Base-by-base conservation (phyloP, 108 stramenopile species). In the Schizochytrium sp. region DNA sequence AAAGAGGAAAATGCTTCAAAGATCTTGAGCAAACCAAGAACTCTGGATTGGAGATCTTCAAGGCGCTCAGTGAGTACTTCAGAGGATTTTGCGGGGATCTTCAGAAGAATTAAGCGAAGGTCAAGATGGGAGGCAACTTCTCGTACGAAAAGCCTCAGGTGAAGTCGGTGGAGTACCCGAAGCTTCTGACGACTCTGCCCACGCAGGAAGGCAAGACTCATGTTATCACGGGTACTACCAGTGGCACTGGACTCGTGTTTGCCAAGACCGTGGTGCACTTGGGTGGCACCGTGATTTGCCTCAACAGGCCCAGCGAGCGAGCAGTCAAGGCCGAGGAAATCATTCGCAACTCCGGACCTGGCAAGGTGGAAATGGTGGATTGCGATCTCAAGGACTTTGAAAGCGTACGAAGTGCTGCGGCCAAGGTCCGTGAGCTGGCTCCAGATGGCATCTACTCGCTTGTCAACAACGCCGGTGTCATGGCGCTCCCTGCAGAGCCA, bases 401-500 rank as follows among this genome's bases (percentile, higher is more conserved):
- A 7, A 55, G 50, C 50, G 76, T 83, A 40, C 47, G 76, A n/a
- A 5, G 40, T n/a, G 76, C 76, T 53, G 76, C 76, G 47, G 76
- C 47, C 17, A 10, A 83, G 28, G 53, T 83, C 5, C 47, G 53
- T 38, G 76, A 49, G 53, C 49, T 15, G 45, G 28, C 38, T 42
- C 64, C 64, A 7, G 76, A 83, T n/a, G 19, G 19, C 19, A 28
- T 91, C 46, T 53, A 91, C 73, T 72, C 72, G 2, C 73, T 91
- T 47, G 56, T 53, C 7, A 73, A 83, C 69, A 94, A 94, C 59
- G 95, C 95, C 4, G 95, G 95, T 10, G 87, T 96, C 61, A 94
- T 95, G 94, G 92, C 92, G 10, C 46, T 72, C 8, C 72, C 89
- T 19, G 93, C 94, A 61, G 83, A 87, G 3, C 28, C 28, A 28